Evolutionary conservation across 345 rosid genomes (phyloP).

Genomic region (Xanthoceras sorbifolium): DNA sequence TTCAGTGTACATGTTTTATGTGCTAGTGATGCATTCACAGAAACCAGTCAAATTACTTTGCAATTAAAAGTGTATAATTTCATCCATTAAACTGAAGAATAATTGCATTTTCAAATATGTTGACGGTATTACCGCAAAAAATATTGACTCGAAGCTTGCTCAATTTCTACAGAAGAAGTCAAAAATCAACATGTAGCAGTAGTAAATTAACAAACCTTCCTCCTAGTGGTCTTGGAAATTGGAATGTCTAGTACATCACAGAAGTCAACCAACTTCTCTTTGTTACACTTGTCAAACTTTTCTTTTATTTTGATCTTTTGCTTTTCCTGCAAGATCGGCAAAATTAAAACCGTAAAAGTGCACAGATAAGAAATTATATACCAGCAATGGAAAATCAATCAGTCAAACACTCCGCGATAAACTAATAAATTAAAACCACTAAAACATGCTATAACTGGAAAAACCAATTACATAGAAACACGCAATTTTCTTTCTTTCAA

Average conservation of each 20-base stretch:
- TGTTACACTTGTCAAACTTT: constrained; percentile 79
- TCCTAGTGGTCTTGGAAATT: constrained; percentile 57
- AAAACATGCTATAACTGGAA: not conserved
- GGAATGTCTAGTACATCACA: constrained; percentile 84
- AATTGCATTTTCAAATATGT: not conserved
- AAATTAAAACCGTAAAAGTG: not conserved
- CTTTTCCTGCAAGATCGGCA: constrained; percentile 63
- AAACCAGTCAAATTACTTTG: not conserved
- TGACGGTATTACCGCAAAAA: not conserved
- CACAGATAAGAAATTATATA: not conserved
- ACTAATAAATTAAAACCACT: constrained; percentile 2
- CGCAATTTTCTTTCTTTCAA: not conserved
- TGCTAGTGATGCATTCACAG: not conserved
- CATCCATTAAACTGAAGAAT: not conserved
- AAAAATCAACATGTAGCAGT: not conserved
- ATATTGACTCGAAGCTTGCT: not conserved
- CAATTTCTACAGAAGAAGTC: not conserved
- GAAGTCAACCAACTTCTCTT: constrained; percentile 77
- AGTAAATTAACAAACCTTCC: constrained; percentile 59
- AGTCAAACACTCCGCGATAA: not conserved
- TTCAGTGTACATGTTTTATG: not conserved
- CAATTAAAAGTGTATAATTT: not conserved
- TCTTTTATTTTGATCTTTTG: constrained; percentile 73
- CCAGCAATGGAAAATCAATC: not conserved
- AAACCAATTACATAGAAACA: not conserved